These are phyloP conservation scores for Trametes meyenii DNA, from an alignment of 768 basidiomycete genomes.

Conservation along the genomic window DNA sequence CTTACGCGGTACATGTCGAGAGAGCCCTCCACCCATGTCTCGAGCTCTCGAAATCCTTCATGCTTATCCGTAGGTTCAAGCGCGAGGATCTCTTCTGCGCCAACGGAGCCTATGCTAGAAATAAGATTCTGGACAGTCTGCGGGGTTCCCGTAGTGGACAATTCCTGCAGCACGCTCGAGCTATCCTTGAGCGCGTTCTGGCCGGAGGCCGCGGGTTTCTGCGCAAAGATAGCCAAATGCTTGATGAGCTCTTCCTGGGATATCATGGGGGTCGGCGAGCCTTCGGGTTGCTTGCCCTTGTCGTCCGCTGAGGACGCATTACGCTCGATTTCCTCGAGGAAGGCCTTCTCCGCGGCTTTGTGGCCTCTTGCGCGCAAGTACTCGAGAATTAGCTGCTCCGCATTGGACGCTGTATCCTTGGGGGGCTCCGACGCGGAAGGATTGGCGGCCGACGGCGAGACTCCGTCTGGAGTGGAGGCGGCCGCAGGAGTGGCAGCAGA, in stretches of 20 bases:
- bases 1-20: slow-evolving; percentile 88
- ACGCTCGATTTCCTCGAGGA: slow-evolving; percentile 44
- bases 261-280: slow-evolving; percentile 28
- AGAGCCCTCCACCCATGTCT: slow-evolving; percentile 88
- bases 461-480: slow-evolving; percentile 50
- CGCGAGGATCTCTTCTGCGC: slow-evolving; percentile 80
- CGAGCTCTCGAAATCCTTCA: slow-evolving; percentile 83
- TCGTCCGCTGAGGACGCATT: slow-evolving; percentile 37
- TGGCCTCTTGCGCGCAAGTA: slow-evolving; percentile 52
- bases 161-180: slow-evolving; percentile 64
- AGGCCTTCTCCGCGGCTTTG: slow-evolving; percentile 45
- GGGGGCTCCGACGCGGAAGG: slow-evolving; percentile 43
- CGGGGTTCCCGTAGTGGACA: slow-evolving; percentile 69
- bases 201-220: slow-evolving; percentile 65
- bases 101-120: slow-evolving; percentile 75
- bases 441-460: slow-evolving; percentile 39
- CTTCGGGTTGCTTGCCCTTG: slow-evolving; percentile 37
- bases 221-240: slow-evolving; percentile 66
- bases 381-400: slow-evolving; percentile 49
- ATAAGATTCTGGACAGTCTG: slow-evolving; percentile 75
- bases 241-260: slow-evolving; percentile 57
- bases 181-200: slow-evolving; percentile 75
- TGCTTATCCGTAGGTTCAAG: slow-evolving; percentile 84
- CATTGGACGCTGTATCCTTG: slow-evolving; percentile 44
- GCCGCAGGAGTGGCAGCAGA: slow-evolving; percentile 51